Conservation (phyloP, 2,329 filamentous ascomycete species). For the Aspergillus pseudotamarii region DNA sequence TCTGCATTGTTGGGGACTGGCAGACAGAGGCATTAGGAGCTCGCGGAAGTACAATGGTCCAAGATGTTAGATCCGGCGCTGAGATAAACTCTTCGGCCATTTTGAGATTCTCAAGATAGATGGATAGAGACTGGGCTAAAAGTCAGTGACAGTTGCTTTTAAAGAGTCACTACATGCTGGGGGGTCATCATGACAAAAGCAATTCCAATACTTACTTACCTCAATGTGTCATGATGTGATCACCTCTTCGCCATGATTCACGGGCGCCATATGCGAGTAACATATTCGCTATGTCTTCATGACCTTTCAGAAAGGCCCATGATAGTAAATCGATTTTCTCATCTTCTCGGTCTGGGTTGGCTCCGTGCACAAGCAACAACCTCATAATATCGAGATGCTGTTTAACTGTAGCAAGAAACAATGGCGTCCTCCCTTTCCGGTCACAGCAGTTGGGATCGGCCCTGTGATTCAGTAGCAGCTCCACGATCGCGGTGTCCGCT, state of each 20-base stretch:
- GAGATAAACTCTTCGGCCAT: background rate
- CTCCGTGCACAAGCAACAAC: background rate
- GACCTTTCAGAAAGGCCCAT: background rate
- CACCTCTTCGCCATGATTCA: background rate
- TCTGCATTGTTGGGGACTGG: background rate
- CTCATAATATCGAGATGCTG: background rate
- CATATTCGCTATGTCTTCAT: background rate
- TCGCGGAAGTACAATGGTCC: too few species aligned
- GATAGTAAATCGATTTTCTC: background rate
- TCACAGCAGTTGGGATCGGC: background rate
- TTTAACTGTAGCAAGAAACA: background rate
- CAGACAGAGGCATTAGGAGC: background rate
- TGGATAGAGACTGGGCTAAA: background rate
- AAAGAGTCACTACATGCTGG: accelerated
- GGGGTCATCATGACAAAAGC: background rate
- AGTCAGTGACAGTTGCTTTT: background rate
- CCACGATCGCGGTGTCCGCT: background rate
- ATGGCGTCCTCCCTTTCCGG: background rate
- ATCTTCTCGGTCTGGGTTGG: background rate
- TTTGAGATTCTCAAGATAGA: background rate
- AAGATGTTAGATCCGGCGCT: background rate
- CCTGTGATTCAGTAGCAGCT: background rate
- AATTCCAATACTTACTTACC: background rate
- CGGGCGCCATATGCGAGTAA: background rate
- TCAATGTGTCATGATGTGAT: background rate